Conservation (phyloP, 2,329 filamentous ascomycete species). For the Penicillium sp. region DNA sequence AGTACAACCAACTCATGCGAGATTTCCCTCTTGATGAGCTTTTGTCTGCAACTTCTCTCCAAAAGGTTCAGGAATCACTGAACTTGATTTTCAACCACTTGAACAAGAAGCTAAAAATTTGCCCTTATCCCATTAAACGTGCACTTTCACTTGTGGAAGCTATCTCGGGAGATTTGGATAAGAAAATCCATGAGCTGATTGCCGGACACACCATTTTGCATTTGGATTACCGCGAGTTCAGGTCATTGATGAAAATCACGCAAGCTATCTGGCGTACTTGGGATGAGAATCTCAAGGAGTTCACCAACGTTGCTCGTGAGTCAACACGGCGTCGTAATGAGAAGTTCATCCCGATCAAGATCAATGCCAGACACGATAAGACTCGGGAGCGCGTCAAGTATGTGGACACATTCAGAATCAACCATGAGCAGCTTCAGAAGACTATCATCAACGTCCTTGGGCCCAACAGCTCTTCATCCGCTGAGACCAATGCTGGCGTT, state of each 20-base stretch:
- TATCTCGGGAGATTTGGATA: conserved; percentile 90
- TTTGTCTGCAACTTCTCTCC: conserved; percentile 83
- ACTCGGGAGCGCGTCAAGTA: conserved; percentile 91
- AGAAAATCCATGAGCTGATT: conserved; percentile 80
- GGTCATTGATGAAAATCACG: conserved; percentile 77
- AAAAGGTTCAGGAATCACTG: conserved; percentile 86
- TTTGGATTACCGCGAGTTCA: conserved; percentile 88
- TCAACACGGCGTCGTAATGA: conserved; percentile 91
- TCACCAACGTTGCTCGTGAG: conserved; percentile 95
- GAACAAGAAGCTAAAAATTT: conserved; percentile 97
- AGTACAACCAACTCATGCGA: conserved; percentile 98
- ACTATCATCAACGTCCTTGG: conserved; percentile 98
- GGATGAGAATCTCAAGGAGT: conserved; percentile 96
- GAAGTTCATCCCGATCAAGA: conserved; percentile 98
- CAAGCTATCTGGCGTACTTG: conserved; percentile 86
- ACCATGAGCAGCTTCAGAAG: conserved; percentile 94
- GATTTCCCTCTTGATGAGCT: conserved; percentile 97
- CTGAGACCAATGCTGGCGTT: conserved; percentile 41
- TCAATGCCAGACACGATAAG: conserved; percentile 81
- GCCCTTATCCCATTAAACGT: conserved; percentile 89
- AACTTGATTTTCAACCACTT: conserved; percentile 88
- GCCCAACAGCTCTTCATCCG: conserved; percentile 65
- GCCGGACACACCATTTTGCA: conserved; percentile 88
- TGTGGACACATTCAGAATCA: conserved; percentile 90
- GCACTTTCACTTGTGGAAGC: conserved; percentile 94